Conservation (phyloP, 179 eudicot species). For the Kewa caespitosa region DNA sequence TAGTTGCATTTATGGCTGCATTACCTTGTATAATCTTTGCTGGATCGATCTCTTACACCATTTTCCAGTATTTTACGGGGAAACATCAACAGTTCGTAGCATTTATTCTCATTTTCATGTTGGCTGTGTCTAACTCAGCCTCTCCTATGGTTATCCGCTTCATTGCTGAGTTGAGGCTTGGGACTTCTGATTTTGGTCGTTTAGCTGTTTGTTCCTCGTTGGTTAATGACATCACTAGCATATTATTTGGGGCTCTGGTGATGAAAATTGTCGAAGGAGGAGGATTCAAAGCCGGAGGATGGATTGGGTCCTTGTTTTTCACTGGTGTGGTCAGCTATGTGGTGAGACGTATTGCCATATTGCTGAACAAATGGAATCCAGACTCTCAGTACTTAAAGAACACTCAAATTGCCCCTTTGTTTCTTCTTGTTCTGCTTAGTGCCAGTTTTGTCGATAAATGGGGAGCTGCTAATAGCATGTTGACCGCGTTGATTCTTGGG, state of each 20-base stretch:
- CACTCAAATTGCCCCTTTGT: slow-evolving; percentile 50
- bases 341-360: slow-evolving; percentile 52
- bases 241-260: slow-evolving; percentile 35
- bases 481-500: slow-evolving; percentile 68
- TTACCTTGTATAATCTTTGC: slow-evolving; percentile 53
- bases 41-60: slow-evolving; percentile 48
- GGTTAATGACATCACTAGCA: slow-evolving; percentile 44
- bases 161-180: slow-evolving; percentile 64
- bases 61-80: slow-evolving; percentile 27
- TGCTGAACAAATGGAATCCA: slow-evolving; percentile 62
- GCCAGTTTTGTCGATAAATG: slow-evolving; percentile 65
- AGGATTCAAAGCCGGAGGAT: slow-evolving; percentile 20
- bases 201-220: slow-evolving; percentile 62
- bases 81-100: slow-evolving; percentile 28
- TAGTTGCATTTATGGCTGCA: slow-evolving; percentile 47
- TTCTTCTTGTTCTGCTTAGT: slow-evolving; percentile 53
- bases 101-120: slow-evolving; percentile 40
- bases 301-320: slow-evolving; percentile 42
- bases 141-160: slow-evolving; percentile 72
- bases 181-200: slow-evolving; percentile 70
- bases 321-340: slow-evolving; percentile 40
- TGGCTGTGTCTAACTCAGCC: slow-evolving; percentile 60
- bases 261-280: slow-evolving; percentile 25
- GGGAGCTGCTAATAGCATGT: slow-evolving; percentile 69
- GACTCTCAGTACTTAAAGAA: slow-evolving; percentile 61